Percentiles rank a stretch among this genome's conserved stretches.
Conservation (phyloP, 805 yeast genomes). For the Dipodascus albidus region DNA sequence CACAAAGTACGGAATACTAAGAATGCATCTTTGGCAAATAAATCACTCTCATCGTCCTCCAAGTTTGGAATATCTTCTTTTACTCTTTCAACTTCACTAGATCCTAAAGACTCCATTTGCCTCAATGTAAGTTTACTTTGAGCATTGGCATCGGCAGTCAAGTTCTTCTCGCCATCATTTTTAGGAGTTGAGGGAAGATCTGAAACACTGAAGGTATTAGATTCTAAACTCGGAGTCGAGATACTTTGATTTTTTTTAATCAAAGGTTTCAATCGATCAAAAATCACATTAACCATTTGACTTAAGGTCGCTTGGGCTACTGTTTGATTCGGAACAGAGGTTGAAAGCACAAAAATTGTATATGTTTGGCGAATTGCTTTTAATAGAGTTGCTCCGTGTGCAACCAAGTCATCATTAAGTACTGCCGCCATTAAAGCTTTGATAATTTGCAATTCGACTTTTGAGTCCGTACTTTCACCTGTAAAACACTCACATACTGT, state of each 20-base stretch:
- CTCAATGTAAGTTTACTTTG: conserved; percentile 19
- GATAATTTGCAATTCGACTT: conserved; percentile 83
- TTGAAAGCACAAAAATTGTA: conserved; percentile 78
- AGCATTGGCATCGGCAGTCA: conserved; percentile 4
- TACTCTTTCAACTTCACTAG: conserved; percentile 20
- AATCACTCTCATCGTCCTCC: conserved; percentile 47
- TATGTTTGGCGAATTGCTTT: conserved; percentile 91
- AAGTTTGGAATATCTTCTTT: conserved; percentile 28
- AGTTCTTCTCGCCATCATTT: conserved; percentile 6
- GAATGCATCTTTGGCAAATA: conserved; percentile 81
- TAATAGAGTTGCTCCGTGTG: conserved; percentile 80
- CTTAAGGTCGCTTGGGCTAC: conserved; percentile 92
- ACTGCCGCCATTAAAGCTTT: conserved; percentile 86
- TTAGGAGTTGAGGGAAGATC: background rate
- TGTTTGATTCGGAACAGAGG: conserved; percentile 74
- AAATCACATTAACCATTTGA: conserved; percentile 78
- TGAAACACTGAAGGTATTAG: background rate
- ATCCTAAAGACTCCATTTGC: conserved; percentile 20
- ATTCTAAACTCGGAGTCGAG: background rate
- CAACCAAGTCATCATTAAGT: conserved; percentile 65
- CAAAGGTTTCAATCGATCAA: conserved; percentile 51
- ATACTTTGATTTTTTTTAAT: conserved; percentile 12
- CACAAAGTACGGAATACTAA: conserved; percentile 91
- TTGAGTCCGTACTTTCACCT: conserved; percentile 86
- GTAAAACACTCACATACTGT: conserved; percentile 77